Percentiles rank a stretch among this genome's conserved stretches.
Conservation (phyloP, 164 flowering plant species). For the Vitis vinifera region DNA sequence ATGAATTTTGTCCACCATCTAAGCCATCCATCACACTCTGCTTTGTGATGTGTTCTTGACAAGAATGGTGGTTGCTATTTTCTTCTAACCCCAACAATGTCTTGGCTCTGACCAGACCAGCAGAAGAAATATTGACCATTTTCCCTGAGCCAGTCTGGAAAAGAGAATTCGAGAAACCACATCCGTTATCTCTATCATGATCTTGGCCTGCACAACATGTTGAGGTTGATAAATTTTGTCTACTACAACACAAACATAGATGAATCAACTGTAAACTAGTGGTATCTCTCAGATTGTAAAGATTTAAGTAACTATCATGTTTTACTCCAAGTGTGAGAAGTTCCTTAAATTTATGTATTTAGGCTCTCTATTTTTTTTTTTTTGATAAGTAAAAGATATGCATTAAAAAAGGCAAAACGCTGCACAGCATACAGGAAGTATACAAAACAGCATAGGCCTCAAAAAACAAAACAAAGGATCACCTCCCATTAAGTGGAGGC, state of each 20-base stretch:
- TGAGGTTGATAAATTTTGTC: not conserved
- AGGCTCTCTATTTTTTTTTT: too few species aligned
- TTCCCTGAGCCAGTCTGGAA: conserved; percentile 70
- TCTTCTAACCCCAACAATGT: conserved; percentile 66
- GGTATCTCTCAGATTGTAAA: too few species aligned
- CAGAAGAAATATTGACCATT: conserved; percentile 60
- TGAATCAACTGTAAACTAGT: not conserved
- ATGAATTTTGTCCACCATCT: conserved; percentile 19
- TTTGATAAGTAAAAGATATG: too few species aligned
- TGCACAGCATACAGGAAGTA: too few species aligned
- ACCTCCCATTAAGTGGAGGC: too few species aligned
- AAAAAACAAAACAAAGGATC: too few species aligned
- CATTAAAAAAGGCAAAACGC: too few species aligned
- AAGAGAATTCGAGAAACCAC: conserved; percentile 36
- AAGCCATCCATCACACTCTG: conserved; percentile 10
- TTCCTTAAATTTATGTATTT: too few species aligned
- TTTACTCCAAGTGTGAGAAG: too few species aligned
- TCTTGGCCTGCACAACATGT: conserved; percentile 31
- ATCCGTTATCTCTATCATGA: conserved; percentile 12
- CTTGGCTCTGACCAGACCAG: conserved; percentile 72
- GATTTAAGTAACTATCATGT: too few species aligned
- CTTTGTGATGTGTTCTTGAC: conserved; percentile 14
- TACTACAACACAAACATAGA: not conserved
- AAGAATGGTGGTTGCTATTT: conserved; percentile 15
- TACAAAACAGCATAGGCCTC: too few species aligned